Percentiles rank a stretch among this genome's conserved stretches.
phyloP scores from a whole-genome alignment of 371 early-diverging fungal genomes.

The Mucor ambiguus region DNA sequence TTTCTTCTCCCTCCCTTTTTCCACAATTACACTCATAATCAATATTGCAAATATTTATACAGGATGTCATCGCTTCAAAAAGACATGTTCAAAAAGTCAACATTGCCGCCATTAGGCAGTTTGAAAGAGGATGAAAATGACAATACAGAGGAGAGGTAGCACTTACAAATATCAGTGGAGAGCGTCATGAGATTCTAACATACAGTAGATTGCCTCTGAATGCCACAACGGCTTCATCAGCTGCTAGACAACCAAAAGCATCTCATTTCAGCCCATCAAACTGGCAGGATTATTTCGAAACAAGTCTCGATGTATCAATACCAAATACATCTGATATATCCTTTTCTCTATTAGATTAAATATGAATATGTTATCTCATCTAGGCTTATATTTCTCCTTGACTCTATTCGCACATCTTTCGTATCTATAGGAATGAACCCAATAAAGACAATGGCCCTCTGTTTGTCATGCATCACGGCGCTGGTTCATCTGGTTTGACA shows the following conservation, averaged over 20 bases:
- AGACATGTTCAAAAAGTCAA: slow-evolving; percentile 39
- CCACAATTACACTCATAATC: neutral
- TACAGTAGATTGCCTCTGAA: neutral
- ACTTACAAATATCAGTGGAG: neutral
- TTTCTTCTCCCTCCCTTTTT: slow-evolving; percentile 13
- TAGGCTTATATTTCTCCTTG: slow-evolving; percentile 4
- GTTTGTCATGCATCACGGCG: slow-evolving; percentile 92
- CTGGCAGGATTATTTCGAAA: slow-evolving; percentile 47
- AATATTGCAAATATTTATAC: neutral
- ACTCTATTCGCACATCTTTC: slow-evolving; percentile 31
- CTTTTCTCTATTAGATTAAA: slow-evolving; percentile 22
- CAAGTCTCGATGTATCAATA: slow-evolving; percentile 28
- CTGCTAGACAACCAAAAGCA: slow-evolving; percentile 8
- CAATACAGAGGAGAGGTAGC: neutral
- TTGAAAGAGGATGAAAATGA: slow-evolving; percentile 16
- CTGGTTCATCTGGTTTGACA: slow-evolving; percentile 79
- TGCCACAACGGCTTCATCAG: neutral
- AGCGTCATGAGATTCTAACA: neutral
- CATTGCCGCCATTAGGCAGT: slow-evolving; percentile 21
- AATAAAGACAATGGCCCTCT: slow-evolving; percentile 52
- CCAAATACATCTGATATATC: slow-evolving; percentile 35
- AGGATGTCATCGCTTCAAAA: slow-evolving; percentile 48
- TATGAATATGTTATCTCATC: neutral
- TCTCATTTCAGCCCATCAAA: slow-evolving; percentile 26
- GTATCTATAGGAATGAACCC: slow-evolving; percentile 34